phyloP scores from a whole-genome alignment of 2,329 filamentous ascomycete species.

The Ophiostoma ulmi region DNA sequence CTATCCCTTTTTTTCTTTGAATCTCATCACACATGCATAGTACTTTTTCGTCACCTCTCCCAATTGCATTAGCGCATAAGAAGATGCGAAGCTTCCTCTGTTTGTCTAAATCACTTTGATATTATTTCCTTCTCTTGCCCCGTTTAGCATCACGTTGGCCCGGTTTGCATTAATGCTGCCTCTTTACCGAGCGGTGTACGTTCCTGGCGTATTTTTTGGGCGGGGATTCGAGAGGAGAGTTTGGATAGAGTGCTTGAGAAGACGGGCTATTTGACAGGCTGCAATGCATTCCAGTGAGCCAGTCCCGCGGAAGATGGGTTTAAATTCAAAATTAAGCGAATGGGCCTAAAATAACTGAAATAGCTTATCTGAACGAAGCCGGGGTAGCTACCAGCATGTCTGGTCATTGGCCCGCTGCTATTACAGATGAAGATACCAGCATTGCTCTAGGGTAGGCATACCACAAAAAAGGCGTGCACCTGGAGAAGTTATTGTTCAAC shows the following conservation, averaged over 20 bases:
- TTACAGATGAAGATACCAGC: background rate
- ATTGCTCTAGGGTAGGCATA: background rate
- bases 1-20: background rate
- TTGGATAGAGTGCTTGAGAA: background rate
- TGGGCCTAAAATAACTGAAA: background rate
- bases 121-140: background rate
- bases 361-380: background rate
- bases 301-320: background rate
- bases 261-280: background rate
- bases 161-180: background rate
- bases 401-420: background rate
- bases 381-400: background rate
- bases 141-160: background rate
- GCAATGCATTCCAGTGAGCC: background rate
- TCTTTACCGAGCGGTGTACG: background rate
- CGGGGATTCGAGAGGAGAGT: no score
- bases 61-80: background rate
- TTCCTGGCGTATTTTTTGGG: background rate
- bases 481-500: no score
- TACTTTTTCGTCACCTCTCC: background rate
- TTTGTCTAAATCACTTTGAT: background rate
- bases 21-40: background rate
- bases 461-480: no score
- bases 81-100: background rate
- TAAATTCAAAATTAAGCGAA: background rate